Evolutionary conservation across 257 asterid genomes (phyloP).

Genomic region (Nicotiana undulata): DNA sequence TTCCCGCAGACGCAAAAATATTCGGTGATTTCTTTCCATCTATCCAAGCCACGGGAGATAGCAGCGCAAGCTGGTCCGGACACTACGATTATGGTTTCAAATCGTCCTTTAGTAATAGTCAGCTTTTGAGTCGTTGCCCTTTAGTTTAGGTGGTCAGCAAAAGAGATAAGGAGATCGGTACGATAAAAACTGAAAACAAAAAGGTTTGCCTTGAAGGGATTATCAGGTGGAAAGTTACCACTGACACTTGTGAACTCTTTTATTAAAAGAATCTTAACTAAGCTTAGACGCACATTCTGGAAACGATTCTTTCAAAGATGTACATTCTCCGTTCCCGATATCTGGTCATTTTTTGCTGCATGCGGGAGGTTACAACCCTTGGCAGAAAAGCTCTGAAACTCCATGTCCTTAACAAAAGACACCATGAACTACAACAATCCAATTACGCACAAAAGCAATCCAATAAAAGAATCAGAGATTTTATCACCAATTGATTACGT

Average conservation of each 20-base stretch:
- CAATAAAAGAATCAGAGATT: slow-evolving; percentile 51
- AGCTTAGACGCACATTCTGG: no score
- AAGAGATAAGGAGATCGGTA: background rate
- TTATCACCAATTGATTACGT: slow-evolving; percentile 45
- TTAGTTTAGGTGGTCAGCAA: background rate
- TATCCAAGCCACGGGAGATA: no score
- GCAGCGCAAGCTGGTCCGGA: no score
- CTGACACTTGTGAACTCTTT: no score
- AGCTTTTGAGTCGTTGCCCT: background rate
- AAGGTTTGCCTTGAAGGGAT: background rate
- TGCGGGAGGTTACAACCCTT: slow-evolving; percentile 49
- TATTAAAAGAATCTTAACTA: no score
- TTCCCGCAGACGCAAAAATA: no score
- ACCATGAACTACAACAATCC: slow-evolving; percentile 60
- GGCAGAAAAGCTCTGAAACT: slow-evolving; percentile 53
- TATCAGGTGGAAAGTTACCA: background rate
- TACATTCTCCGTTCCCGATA: no score
- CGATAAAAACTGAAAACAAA: background rate
- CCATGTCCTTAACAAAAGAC: slow-evolving; percentile 51
- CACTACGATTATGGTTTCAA: background rate
- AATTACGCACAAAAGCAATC: slow-evolving; percentile 45
- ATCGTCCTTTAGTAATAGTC: background rate
- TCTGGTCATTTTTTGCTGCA: background rate
- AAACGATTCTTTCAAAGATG: no score
- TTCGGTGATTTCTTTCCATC: no score